Evolutionary conservation across 2,329 filamentous ascomycete species (phyloP).

Genomic region (Blastomyces silverae): DNA sequence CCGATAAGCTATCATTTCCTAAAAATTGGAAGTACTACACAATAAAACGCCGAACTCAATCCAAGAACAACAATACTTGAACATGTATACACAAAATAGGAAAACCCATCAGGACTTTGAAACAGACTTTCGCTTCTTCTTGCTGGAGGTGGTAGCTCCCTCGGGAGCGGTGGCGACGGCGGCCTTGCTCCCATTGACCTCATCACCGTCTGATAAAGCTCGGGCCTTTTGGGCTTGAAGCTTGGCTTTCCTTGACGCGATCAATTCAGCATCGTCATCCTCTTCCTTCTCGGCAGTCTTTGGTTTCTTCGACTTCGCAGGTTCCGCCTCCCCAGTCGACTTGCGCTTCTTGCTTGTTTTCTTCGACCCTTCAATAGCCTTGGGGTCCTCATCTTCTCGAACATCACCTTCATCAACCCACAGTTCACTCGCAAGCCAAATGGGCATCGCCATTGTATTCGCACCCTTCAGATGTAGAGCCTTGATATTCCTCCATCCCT

Average conservation of each 20-base stretch:
- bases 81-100: conserved; percentile 22
- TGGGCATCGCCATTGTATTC: conserved; percentile 79
- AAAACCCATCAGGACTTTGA: conserved; percentile 32
- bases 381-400: conserved; percentile 38
- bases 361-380: conserved; percentile 33
- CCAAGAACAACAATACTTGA: conserved; percentile 21
- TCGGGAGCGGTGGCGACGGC: conserved; percentile 19
- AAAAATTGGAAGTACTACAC: conserved; percentile 4
- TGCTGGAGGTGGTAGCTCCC: conserved; percentile 20
- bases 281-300: conserved; percentile 36
- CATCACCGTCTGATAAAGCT: conserved; percentile 22
- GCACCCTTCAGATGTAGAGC: conserved; percentile 85
- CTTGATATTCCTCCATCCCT: conserved; percentile 81
- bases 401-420: conserved; percentile 76
- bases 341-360: conserved; percentile 52
- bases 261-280: conserved; percentile 33
- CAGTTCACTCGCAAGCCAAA: conserved; percentile 88
- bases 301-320: conserved; percentile 32
- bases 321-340: conserved; percentile 26
- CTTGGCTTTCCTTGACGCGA: conserved; percentile 42
- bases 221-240: conserved; percentile 46
- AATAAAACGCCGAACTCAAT: conserved; percentile 16
- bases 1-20: conserved; percentile 5
- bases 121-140: conserved; percentile 39
- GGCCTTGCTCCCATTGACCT: conserved; percentile 29